These are phyloP conservation scores for Canariomyces notabilis DNA, from an alignment of 2,329 filamentous ascomycete species.

Conservation along the genomic window DNA sequence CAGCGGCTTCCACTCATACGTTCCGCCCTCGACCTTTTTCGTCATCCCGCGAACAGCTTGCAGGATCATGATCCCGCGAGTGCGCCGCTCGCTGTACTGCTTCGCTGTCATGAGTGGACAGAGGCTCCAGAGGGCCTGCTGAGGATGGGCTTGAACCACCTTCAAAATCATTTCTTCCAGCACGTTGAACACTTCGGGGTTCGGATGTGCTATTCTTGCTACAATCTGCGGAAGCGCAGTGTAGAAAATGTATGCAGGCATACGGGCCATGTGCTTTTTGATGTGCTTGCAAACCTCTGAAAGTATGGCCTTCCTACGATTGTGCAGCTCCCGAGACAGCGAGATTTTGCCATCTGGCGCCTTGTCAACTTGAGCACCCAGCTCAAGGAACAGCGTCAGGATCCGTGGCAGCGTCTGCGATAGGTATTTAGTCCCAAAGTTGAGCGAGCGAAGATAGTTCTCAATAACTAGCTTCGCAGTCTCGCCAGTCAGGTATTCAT, in stretches of 20 bases:
- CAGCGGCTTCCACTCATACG: conserved; percentile 62
- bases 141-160: conserved; percentile 81
- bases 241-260: conserved; percentile 75
- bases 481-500: conserved; percentile 74
- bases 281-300: conserved; percentile 67
- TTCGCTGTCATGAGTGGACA: conserved; percentile 81
- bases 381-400: conserved; percentile 88
- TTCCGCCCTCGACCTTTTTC: conserved; percentile 48
- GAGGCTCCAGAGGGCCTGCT: conserved; percentile 86
- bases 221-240: conserved; percentile 86
- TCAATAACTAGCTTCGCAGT: conserved; percentile 84
- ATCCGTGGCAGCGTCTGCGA: conserved; percentile 91
- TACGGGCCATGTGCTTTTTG: conserved; percentile 67
- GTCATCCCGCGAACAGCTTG: conserved; percentile 42
- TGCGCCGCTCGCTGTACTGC: conserved; percentile 60
- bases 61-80: conserved; percentile 49
- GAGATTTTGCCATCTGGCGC: conserved; percentile 51
- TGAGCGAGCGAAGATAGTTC: conserved; percentile 83
- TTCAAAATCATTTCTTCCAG: conserved; percentile 77
- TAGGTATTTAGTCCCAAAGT: conserved; percentile 88
- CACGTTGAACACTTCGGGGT: conserved; percentile 69
- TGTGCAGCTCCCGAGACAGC: conserved; percentile 47
- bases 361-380: conserved; percentile 71
- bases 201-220: conserved; percentile 87
- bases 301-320: conserved; percentile 60